These are phyloP conservation scores for Cyphellophora attinorum DNA, from an alignment of 2,329 filamentous ascomycete genomes.

Conservation along the genomic window DNA sequence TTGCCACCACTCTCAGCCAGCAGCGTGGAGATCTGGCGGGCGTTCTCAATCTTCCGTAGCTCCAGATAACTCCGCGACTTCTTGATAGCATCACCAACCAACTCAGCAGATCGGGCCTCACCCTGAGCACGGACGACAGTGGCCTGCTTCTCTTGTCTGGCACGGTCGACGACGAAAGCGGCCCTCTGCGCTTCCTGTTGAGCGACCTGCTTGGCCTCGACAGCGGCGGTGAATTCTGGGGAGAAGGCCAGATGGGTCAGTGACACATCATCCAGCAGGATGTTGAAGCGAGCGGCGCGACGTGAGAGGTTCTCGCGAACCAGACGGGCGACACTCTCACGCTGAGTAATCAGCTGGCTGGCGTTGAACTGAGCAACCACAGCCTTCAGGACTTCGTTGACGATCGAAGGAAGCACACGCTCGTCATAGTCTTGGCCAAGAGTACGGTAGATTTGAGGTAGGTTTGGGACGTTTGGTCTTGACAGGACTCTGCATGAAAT, in stretches of 20 bases:
- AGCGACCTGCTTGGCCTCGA: conserved; percentile 61
- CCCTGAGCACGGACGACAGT: conserved; percentile 97
- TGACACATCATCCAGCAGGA: conserved; percentile 92
- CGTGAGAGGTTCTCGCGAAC: conserved; percentile 88
- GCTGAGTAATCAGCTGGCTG: conserved; percentile 94
- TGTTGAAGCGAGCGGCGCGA: conserved; percentile 92
- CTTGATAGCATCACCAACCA: conserved; percentile 99
- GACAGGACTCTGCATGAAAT: conserved; percentile 99
- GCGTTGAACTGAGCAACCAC: conserved; percentile 99
- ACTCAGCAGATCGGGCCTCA: conserved; percentile 94
- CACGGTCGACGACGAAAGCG: conserved; percentile 97
- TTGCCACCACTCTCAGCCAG: conserved; percentile 75
- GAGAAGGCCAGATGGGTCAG: conserved; percentile 69
- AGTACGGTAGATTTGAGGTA: conserved; percentile 95
- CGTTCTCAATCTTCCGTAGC: conserved; percentile 96
- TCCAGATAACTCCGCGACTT: conserved; percentile 96
- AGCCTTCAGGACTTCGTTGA: conserved; percentile 97
- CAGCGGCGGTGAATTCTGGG: conserved; percentile 59
- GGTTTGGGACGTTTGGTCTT: conserved; percentile 71
- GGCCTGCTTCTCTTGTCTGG: conserved; percentile 97
- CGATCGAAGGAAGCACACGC: conserved; percentile 89
- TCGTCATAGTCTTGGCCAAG: conserved; percentile 95
- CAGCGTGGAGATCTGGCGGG: conserved; percentile 75
- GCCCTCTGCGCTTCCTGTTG: conserved; percentile 93
- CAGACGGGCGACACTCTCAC: conserved; percentile 87